These are phyloP conservation scores for Arthrobotrys pseudoclavata DNA, from an alignment of 2,329 filamentous ascomycete species.

Conservation along the genomic window DNA sequence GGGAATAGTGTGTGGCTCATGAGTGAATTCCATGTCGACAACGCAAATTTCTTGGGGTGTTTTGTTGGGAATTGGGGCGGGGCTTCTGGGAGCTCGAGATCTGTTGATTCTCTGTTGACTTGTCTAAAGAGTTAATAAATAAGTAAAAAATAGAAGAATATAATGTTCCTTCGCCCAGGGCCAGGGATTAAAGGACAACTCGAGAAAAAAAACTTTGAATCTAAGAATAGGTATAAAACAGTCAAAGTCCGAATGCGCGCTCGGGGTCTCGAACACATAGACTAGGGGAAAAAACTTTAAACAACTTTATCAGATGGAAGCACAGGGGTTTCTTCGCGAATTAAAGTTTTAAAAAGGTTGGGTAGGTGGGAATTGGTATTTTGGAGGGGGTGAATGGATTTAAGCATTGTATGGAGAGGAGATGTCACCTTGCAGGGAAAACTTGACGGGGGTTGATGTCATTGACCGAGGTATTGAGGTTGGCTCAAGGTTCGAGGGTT, in stretches of 20 bases:
- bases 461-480: neutral
- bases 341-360: constrained; percentile 5
- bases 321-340: neutral
- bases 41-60: neutral
- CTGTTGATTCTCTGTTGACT: constrained; percentile 4
- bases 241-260: neutral
- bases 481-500: neutral
- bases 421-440: neutral
- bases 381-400: neutral
- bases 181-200: neutral
- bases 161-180: neutral
- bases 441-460: constrained; percentile 1
- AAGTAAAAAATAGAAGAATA: neutral
- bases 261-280: neutral
- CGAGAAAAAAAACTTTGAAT: neutral
- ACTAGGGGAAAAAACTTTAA: neutral
- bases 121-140: neutral
- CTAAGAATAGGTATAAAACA: constrained; percentile 6
- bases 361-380: neutral
- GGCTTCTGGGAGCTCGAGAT: neutral
- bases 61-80: constrained; percentile 10
- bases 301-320: neutral
- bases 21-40: neutral
- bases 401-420: neutral
- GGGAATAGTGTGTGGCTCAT: neutral